These are phyloP conservation scores for Mycena haematopus DNA, from an alignment of 768 basidiomycete species.

Conservation along the genomic window DNA sequence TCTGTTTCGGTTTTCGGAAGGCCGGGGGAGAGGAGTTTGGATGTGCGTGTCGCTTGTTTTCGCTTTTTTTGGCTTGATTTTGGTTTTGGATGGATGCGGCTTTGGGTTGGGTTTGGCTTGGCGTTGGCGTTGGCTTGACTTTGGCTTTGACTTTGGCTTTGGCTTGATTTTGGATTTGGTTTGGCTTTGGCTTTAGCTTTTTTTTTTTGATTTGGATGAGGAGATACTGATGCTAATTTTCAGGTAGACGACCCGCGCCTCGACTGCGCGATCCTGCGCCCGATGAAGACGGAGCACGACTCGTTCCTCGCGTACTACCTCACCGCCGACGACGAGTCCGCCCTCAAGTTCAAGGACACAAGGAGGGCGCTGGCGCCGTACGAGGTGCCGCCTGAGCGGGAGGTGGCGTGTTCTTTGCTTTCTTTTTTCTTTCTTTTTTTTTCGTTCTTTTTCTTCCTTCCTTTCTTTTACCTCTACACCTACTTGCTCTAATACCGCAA, in stretches of 20 bases:
- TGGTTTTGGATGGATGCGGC: background rate
- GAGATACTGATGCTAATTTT: background rate
- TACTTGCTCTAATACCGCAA: background rate
- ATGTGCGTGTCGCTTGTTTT: conserved; percentile 56
- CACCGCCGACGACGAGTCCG: conserved; percentile 75
- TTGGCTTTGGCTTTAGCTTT: no score
- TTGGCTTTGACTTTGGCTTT: no score
- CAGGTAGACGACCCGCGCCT: conserved; percentile 80
- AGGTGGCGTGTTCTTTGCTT: no score
- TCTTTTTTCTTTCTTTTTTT: no score
- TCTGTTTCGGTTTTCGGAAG: conserved; percentile 85
- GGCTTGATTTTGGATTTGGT: no score
- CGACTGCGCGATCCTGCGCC: conserved; percentile 85
- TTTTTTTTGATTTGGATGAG: no score
- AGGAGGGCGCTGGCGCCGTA: conserved; percentile 51
- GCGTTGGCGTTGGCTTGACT: no score
- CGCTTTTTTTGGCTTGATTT: background rate
- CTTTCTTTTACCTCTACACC: no score
- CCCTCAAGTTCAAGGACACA: conserved; percentile 66
- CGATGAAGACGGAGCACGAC: conserved; percentile 88
- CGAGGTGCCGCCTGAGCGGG: conserved; percentile 58
- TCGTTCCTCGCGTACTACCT: conserved; percentile 89
- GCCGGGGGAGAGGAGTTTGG: conserved; percentile 77
- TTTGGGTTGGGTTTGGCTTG: no score
- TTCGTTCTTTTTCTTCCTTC: no score